Percentiles rank a stretch among this genome's conserved stretches.
Conservation (phyloP, 2,329 filamentous ascomycete species). For the Xylogone sp. region DNA sequence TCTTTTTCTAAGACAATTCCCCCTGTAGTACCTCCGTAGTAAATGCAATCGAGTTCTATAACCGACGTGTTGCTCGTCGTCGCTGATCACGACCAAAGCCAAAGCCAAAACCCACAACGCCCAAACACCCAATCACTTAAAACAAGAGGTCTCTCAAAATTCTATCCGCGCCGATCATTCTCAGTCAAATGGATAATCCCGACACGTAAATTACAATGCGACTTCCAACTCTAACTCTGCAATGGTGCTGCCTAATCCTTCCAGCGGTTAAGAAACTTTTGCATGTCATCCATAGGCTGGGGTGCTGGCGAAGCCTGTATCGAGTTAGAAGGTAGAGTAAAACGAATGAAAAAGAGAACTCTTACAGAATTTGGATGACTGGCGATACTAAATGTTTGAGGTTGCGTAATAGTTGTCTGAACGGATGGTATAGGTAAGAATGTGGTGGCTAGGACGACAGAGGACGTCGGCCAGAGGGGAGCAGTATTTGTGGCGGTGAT, state of each 20-base stretch:
- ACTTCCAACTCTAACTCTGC: no score
- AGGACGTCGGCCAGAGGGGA: slow-evolving; percentile 32
- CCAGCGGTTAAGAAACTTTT: slow-evolving; percentile 33
- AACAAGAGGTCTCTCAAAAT: no score
- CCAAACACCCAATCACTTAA: no score
- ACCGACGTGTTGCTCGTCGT: no score
- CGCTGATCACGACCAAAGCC: no score
- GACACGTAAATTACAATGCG: no score
- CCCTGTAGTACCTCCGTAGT: no score
- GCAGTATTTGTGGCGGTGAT: slow-evolving; percentile 34
- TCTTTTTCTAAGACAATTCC: no score
- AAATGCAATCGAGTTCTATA: no score
- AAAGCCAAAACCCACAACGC: no score
- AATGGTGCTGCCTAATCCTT: slow-evolving; percentile 24
- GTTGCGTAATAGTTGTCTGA: slow-evolving; percentile 32
- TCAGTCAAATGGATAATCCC: no score
- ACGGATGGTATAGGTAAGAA: slow-evolving; percentile 26
- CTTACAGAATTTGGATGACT: slow-evolving; percentile 33
- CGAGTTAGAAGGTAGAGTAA: slow-evolving; percentile 10
- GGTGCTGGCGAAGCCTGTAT: slow-evolving; percentile 22
- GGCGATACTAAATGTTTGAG: slow-evolving; percentile 27
- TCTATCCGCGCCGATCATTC: no score
- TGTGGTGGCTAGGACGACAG: slow-evolving; percentile 28
- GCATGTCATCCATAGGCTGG: slow-evolving; percentile 31
- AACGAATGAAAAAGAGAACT: neutral